Conservation (phyloP, 371 early-diverging fungal species). For the Mucor sp. region DNA sequence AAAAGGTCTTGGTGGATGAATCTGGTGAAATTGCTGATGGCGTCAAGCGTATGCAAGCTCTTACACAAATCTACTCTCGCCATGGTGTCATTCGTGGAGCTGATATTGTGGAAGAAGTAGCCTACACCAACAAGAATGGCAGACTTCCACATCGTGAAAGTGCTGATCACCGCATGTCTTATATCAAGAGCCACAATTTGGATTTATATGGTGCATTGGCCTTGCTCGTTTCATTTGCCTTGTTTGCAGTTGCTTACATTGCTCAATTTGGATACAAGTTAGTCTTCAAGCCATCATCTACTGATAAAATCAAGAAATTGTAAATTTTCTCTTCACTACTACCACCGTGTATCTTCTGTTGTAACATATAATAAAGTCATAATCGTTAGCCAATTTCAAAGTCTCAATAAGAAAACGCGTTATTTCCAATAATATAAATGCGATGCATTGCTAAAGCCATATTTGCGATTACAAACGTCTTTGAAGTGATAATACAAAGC, state of each 20-base stretch:
- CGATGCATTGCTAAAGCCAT: too few relatives aligned
- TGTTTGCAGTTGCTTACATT: background rate
- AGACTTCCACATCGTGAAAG: slow-evolving; percentile 21
- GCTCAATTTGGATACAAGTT: background rate
- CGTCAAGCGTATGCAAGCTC: slow-evolving; percentile 16
- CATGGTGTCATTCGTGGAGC: slow-evolving; percentile 22
- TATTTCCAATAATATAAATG: too few relatives aligned
- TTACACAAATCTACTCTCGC: slow-evolving; percentile 22
- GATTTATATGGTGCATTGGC: slow-evolving; percentile 19
- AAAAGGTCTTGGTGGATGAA: slow-evolving; percentile 1
- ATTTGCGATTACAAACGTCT: too few relatives aligned
- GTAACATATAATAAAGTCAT: too few relatives aligned
- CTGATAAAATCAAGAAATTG: background rate
- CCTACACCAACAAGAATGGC: slow-evolving; percentile 15
- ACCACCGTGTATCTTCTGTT: too few relatives aligned
- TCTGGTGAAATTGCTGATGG: slow-evolving; percentile 7
- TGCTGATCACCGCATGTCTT: slow-evolving; percentile 26
- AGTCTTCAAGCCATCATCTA: background rate
- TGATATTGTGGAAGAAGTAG: slow-evolving; percentile 26
- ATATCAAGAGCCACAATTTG: slow-evolving; percentile 26
- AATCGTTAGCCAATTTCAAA: too few relatives aligned
- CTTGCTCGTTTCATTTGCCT: background rate
- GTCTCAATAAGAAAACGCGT: too few relatives aligned
- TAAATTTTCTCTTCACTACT: background rate
- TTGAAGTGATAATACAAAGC: too few relatives aligned